Evolutionary conservation across 768 basidiomycete species (phyloP), one percentile per base, ranked within the genome.

Genomic region (Suillus subaureus): DNA sequence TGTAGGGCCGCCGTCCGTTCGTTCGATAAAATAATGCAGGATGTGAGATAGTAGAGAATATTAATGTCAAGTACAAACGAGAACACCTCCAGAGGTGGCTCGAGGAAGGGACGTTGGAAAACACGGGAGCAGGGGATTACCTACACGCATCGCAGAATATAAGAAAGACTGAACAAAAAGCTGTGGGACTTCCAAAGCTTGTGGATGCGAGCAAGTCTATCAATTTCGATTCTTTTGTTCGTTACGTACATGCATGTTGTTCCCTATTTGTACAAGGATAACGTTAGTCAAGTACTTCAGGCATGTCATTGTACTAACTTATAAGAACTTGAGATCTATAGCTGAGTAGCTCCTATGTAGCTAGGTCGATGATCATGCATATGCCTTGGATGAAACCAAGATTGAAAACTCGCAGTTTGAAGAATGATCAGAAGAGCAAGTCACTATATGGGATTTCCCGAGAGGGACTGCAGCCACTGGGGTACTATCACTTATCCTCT

Each of bases 31-130:
- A 28, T 31, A 35, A n/a, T 23, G 35, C 37, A 18, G 6, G 39
- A 31, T 64, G 35, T 18, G n/a, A 23, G 31, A 35, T 11, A 54
- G 28, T 55, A 13, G 33, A n/a, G 21, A n/a, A n/a, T 33, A 5
- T 5, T 33, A 33, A 33, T 55, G 54, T 33, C 12, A 55, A 51
- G 9, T 23, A 33, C 16, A 56, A 33, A 31, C 28, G 69, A 69
- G 72, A 74, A 64, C 64, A 64, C 64, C 64, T 71, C 69, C 60
- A 65, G 60, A 61, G 68, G 69, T 51, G 62, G 51, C 21, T 58
- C 45, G 31, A 55, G 31, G 39, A 18, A 31, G 35, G 31, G 42
- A 64, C 26, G 60, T 51, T n/a, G 51, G 64, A 51, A 26, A 45
- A 33, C 26, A 61, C 43, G n/a, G 21, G 35, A 45, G 47, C 61